Evolutionary conservation across 768 basidiomycete species (phyloP).

Genomic region (Fomitopsis pulvina): DNA sequence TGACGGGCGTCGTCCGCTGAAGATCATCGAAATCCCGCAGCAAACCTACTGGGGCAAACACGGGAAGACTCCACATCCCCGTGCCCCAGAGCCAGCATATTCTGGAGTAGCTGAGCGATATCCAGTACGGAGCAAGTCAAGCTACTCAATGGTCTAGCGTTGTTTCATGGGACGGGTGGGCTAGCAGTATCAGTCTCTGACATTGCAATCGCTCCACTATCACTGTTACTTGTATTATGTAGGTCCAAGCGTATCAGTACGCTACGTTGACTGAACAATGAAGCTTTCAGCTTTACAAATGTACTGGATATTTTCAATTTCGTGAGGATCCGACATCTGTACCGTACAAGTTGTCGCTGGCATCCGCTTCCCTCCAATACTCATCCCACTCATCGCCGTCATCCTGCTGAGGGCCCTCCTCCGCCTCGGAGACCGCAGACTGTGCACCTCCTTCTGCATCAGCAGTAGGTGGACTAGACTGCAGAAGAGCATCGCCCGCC

Average conservation of each 20-base stretch:
- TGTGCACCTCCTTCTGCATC: background rate
- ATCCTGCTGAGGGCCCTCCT: conserved; percentile 2
- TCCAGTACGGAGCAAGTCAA: background rate
- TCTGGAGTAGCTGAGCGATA: background rate
- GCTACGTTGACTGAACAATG: too few relatives aligned
- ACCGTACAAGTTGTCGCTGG: background rate
- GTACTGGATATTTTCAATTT: background rate
- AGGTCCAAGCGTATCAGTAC: too few relatives aligned
- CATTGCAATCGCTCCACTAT: too few relatives aligned
- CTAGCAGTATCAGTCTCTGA: too few relatives aligned
- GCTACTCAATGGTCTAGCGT: background rate
- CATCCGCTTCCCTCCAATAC: conserved; percentile 9
- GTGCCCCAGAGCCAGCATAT: background rate
- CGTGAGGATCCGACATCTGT: background rate
- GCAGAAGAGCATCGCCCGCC: background rate
- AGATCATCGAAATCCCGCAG: background rate
- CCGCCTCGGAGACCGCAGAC: background rate
- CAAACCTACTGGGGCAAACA: background rate
- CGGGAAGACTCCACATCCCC: background rate
- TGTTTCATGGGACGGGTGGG: too few relatives aligned
- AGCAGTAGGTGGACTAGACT: background rate
- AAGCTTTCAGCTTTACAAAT: too few relatives aligned
- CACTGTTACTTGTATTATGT: too few relatives aligned
- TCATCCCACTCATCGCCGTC: conserved; percentile 10
- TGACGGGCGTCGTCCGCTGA: background rate